Evolutionary conservation across 495 filamentous ascomycete genomes (phyloP).

Genomic region (Aspergillus sparsus): DNA sequence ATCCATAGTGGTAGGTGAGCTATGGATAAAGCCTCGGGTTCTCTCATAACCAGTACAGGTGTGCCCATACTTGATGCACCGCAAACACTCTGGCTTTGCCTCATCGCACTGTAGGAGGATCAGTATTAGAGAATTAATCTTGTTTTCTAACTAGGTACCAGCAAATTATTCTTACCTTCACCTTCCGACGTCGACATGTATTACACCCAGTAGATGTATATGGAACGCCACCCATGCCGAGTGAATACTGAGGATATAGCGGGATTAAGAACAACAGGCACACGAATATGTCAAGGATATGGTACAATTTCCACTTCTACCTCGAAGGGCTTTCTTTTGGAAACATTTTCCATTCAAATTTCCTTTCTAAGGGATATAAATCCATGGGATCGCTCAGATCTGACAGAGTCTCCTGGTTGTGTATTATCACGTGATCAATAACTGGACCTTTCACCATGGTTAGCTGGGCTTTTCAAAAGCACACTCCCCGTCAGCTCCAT

Average conservation of each 20-base stretch:
- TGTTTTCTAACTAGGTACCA: background rate
- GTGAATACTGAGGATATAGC: constrained; percentile 8
- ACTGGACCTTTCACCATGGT: too few relatives aligned
- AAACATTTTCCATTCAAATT: too few relatives aligned
- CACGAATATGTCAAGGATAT: background rate
- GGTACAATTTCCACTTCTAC: background rate
- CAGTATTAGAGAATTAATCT: constrained; percentile 8
- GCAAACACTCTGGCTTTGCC: constrained; percentile 27
- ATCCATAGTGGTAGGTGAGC: constrained; percentile 4
- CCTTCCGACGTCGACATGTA: constrained; percentile 30
- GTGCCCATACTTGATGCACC: constrained; percentile 34
- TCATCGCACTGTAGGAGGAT: constrained; percentile 31
- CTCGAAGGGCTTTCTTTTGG: background rate
- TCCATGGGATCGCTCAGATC: too few relatives aligned
- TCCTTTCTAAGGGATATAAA: too few relatives aligned
- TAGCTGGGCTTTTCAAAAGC: background rate
- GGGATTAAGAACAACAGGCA: background rate
- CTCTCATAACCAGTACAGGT: constrained; percentile 30
- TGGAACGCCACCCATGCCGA: constrained; percentile 28
- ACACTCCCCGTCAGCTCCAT: background rate
- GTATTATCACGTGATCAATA: background rate
- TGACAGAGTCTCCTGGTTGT: too few relatives aligned
- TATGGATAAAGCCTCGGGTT: constrained; percentile 25
- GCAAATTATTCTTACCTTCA: constrained; percentile 23
- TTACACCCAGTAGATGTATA: constrained; percentile 31